Evolutionary conservation across 2,329 filamentous ascomycete species (phyloP).

Genomic region (Chaetoscypha palmicola): DNA sequence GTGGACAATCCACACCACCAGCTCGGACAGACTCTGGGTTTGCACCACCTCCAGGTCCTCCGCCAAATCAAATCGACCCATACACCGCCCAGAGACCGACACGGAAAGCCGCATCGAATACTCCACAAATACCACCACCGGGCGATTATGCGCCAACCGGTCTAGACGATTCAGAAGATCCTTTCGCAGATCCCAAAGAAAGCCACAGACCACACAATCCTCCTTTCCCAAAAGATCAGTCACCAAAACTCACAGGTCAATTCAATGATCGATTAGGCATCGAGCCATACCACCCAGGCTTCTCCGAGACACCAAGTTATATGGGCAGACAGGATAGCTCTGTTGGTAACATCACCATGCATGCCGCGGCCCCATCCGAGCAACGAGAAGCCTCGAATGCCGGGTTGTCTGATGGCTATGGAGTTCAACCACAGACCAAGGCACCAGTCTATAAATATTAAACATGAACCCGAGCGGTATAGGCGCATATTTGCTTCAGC

Average conservation of each 20-base stretch:
- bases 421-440: conserved; percentile 12
- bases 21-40: conserved; percentile 17
- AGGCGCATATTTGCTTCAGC: not conserved
- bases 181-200: conserved; percentile 26
- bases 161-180: conserved; percentile 23
- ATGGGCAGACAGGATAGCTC: conserved; percentile 24
- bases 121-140: conserved; percentile 24
- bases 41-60: conserved; percentile 14
- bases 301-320: conserved; percentile 25
- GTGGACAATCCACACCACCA: conserved; percentile 18
- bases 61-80: conserved; percentile 6
- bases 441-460: conserved; percentile 27
- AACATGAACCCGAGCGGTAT: not conserved
- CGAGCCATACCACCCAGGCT: conserved; percentile 32
- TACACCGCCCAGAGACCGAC: not conserved
- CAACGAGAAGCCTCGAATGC: conserved; percentile 12
- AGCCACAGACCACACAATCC: conserved; percentile 3
- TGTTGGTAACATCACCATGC: conserved; percentile 22
- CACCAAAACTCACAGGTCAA: conserved; percentile 18
- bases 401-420: conserved; percentile 16
- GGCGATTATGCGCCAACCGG: conserved; percentile 24
- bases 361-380: conserved; percentile 18
- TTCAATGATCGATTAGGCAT: conserved; percentile 27
- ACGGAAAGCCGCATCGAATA: conserved; percentile 9
- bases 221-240: conserved; percentile 24